Percentiles rank a stretch among this genome's conserved stretches.
phyloP scores from a whole-genome alignment of 1,284 basidiomycete genomes.

The Ceratobasidium sp. region DNA sequence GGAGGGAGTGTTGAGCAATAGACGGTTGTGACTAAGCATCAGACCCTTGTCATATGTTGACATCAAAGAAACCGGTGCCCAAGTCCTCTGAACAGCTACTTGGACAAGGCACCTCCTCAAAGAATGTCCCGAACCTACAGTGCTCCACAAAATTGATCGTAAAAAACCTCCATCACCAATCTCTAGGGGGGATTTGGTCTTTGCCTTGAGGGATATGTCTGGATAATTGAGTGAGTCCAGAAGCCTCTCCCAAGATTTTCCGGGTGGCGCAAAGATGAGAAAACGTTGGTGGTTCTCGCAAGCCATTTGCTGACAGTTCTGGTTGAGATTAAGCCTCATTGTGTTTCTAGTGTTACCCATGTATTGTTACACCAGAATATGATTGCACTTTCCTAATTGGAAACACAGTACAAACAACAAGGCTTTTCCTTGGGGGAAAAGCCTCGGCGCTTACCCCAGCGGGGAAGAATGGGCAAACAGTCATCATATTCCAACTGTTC shows the following conservation, averaged over 20 bases:
- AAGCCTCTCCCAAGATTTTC: background rate
- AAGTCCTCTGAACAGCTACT: too few species aligned
- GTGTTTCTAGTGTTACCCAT: background rate
- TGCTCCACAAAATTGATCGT: too few species aligned
- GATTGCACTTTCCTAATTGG: background rate
- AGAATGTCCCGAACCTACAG: too few species aligned
- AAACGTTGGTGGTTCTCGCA: background rate
- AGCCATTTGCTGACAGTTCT: background rate
- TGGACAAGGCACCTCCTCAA: too few species aligned
- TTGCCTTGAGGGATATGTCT: background rate
- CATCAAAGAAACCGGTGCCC: too few species aligned
- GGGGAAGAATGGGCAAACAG: background rate
- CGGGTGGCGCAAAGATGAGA: background rate
- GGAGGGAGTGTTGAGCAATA: too few species aligned
- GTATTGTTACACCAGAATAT: conserved; percentile 12
- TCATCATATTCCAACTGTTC: background rate
- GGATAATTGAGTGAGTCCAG: background rate
- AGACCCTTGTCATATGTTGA: too few species aligned
- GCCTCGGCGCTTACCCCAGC: background rate
- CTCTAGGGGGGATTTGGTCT: conserved; percentile 5
- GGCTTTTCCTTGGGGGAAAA: conserved; percentile 8
- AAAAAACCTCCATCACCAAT: too few species aligned
- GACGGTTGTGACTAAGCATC: too few species aligned
- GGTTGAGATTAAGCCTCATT: background rate
- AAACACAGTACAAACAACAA: background rate